Percentiles rank a stretch among this genome's conserved stretches.
phyloP scores from a whole-genome alignment of 306 rosid genomes.

The Hylodesmum podocarpum region DNA sequence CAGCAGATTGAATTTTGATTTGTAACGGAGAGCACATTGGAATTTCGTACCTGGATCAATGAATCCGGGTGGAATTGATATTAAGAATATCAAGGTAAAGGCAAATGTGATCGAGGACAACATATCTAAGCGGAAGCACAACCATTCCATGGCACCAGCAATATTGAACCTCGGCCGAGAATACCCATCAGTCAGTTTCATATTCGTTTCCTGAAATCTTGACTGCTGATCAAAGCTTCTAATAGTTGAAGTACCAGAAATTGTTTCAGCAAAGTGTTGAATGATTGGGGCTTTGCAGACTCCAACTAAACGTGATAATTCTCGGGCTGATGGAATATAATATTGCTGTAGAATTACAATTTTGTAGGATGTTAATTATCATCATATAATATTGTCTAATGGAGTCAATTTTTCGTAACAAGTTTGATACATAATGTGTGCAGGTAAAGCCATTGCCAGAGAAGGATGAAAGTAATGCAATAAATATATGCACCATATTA shows the following conservation, averaged over 20 bases:
- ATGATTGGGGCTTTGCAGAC: constrained; percentile 88
- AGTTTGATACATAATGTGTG: background rate
- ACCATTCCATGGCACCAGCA: constrained; percentile 79
- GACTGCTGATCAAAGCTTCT: constrained; percentile 81
- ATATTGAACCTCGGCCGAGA: constrained; percentile 65
- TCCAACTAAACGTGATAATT: constrained; percentile 76
- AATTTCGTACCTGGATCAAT: constrained; percentile 72
- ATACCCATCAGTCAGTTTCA: constrained; percentile 70
- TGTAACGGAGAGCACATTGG: background rate
- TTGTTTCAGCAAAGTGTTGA: constrained; percentile 84
- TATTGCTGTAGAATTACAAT: constrained; percentile 58
- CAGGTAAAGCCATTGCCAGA: background rate
- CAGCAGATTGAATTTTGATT: background rate
- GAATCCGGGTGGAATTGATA: constrained; percentile 67
- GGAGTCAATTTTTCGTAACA: background rate
- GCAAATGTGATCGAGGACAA: constrained; percentile 70
- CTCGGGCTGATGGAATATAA: constrained; percentile 75
- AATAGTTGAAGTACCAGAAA: constrained; percentile 77
- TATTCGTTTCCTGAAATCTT: constrained; percentile 65
- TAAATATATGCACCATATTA: background rate
- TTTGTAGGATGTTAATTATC: background rate
- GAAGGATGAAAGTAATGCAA: background rate
- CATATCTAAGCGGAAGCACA: constrained; percentile 73
- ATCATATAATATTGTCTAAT: background rate
- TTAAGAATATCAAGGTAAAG: constrained; percentile 61